Percentiles rank a stretch among this genome's conserved stretches.
These are phyloP conservation scores for Phytophthora aleatoria DNA, from an alignment of 352 stramenopile genomes.

Conservation along the genomic window DNA sequence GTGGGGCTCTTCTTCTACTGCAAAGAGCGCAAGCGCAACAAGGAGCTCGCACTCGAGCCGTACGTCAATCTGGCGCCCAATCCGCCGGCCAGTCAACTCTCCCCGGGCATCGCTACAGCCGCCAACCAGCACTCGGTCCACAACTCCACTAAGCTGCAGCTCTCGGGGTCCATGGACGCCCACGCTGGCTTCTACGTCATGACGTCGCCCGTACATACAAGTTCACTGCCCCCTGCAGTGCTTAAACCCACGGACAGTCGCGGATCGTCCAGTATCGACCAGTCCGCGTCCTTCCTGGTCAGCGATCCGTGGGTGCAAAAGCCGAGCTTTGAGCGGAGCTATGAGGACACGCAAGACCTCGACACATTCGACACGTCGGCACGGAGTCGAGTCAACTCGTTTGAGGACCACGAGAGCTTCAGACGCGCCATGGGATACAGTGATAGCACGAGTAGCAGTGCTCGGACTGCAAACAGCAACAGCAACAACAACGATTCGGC, in stretches of 20 bases:
- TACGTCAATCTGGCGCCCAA: conserved; percentile 40
- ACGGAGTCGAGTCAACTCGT: conserved; percentile 32
- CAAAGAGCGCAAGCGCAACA: conserved; percentile 34
- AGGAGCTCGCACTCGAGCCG: conserved; percentile 33
- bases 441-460: conserved; percentile 26
- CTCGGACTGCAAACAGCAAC: conserved; percentile 23
- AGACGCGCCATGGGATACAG: conserved; percentile 28
- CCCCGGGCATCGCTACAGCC: conserved; percentile 29
- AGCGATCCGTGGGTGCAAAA: conserved; percentile 19
- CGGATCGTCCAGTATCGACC: conserved; percentile 9
- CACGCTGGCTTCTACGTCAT: conserved; percentile 37
- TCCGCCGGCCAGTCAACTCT: conserved; percentile 27
- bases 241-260: conserved; percentile 21
- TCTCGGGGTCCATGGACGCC: conserved; percentile 15
- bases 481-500: conserved; percentile 25
- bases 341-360: conserved; percentile 16
- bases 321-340: conserved; percentile 13
- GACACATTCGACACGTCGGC: conserved; percentile 33
- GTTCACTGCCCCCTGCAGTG: conserved; percentile 9
- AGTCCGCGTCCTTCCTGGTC: conserved; percentile 11
- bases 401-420: conserved; percentile 34
- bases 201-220: conserved; percentile 31
- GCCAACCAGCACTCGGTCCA: conserved; percentile 13
- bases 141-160: conserved; percentile 10
- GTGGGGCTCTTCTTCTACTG: conserved; percentile 28